Evolutionary conservation across 345 rosid species (phyloP), one percentile per base, ranked within the genome.

Genomic region (Geranium rotundifolium): DNA sequence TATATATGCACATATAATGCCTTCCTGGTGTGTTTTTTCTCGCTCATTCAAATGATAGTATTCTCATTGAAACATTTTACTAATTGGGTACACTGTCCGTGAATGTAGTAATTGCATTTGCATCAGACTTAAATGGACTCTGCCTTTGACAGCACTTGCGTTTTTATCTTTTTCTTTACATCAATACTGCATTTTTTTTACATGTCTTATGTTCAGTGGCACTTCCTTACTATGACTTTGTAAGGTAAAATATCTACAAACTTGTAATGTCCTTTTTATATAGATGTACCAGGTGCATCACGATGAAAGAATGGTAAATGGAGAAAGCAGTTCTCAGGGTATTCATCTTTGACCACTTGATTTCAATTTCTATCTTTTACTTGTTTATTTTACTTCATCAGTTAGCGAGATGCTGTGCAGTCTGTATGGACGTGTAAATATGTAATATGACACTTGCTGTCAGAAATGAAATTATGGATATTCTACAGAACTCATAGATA

Each of bases 321-420:
- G 80, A 61, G 73, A 8, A 67, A 72, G 71, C 74, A 69, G 60
- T 68, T 75, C 73, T 72, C 68, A 57, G 60, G 93, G 89, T 87
- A 82, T 66, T 73, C 30, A 31, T 72, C 65, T 57, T 59, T 65
- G 60, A 54, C 62, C 54, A 34, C 58, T 30, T 56, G 19, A 18
- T 63, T 23, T 63, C 59, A 17, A 17, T 46, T 72, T 77, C 10
- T 58, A 4, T 59, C 61, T 57, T 19, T 19, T 67, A 20, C 16
- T 57, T 64, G 57, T 19, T 23, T 17, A 18, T 49, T 65, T n/a
- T 55, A 60, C 52, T 56, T 10, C 56, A 49, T 7, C 37, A 34
- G 52, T 13, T 9, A 14, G 41, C 29, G 18, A 17, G 17, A 50
- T 58, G n/a, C 41, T 50, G 41, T 9, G 10, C 52, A 9, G 52